Conservation (phyloP, 2,329 filamentous ascomycete genomes). For the Aspergillus texensis region DNA sequence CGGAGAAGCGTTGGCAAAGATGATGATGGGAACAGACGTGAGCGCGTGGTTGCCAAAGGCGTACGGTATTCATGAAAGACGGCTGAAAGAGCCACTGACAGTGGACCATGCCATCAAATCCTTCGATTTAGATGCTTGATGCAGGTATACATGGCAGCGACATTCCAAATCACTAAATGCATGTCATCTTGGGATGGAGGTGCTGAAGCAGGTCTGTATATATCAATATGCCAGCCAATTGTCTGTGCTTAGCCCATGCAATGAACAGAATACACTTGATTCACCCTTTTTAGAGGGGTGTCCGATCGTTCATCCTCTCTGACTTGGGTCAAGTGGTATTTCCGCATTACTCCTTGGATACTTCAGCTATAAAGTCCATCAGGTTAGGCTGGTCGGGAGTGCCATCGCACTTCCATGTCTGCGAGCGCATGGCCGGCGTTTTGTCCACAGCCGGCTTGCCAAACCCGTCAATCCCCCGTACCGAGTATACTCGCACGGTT, state of each 20-base stretch:
- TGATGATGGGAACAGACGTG: constrained; percentile 28
- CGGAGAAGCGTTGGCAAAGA: constrained; percentile 31
- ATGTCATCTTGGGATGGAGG: neutral
- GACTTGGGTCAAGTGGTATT: neutral
- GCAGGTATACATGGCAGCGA: neutral
- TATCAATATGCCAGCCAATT: neutral
- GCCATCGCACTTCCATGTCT: constrained; percentile 27
- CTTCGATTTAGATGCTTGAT: neutral
- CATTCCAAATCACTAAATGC: neutral
- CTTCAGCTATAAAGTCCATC: constrained; percentile 31
- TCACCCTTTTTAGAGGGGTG: too few relatives aligned
- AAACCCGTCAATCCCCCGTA: constrained; percentile 21
- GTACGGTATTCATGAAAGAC: constrained; percentile 8
- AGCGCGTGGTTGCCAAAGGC: constrained; percentile 5
- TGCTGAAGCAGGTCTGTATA: too few relatives aligned
- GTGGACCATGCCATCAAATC: neutral
- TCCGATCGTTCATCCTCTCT: neutral
- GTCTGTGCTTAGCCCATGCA: neutral
- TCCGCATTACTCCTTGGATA: constrained; percentile 10
- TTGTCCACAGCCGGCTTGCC: constrained; percentile 11
- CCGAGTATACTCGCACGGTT: constrained; percentile 23
- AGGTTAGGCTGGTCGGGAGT: constrained; percentile 16
- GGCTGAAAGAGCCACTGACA: constrained; percentile 5
- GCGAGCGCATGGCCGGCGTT: constrained; percentile 17
- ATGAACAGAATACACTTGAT: neutral